Evolutionary conservation across 192 early-diverging fungal genomes (phyloP).

Genomic region (Podila epigama): DNA sequence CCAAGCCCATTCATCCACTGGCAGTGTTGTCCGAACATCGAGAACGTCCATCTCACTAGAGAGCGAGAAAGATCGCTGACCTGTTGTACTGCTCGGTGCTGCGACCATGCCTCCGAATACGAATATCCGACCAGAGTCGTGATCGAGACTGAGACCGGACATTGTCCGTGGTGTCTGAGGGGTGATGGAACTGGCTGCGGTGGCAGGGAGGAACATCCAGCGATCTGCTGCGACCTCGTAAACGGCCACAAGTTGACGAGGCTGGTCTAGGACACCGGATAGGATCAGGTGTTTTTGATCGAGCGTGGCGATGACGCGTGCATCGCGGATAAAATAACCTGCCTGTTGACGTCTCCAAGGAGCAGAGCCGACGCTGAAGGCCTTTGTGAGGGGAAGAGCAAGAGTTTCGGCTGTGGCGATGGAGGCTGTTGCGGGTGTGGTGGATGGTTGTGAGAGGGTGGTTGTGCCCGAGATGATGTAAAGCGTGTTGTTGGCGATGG

Average conservation of each 20-base stretch:
- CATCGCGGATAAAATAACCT: background rate
- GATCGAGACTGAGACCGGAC: background rate
- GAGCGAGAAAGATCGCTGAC: background rate
- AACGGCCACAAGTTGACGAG: background rate
- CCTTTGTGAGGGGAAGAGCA: background rate
- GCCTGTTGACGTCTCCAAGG: background rate
- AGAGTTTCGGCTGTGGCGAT: background rate
- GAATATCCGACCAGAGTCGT: background rate
- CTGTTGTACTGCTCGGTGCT: background rate
- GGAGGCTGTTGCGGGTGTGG: background rate
- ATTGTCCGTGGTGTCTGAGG: background rate
- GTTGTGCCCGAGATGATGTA: background rate
- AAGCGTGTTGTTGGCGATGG: background rate
- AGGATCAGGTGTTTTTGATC: constrained; percentile 1
- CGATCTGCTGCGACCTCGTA: background rate
- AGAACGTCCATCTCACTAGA: background rate
- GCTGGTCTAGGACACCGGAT: background rate
- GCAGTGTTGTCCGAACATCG: background rate
- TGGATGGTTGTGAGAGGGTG: background rate
- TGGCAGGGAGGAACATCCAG: background rate
- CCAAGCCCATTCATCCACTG: background rate
- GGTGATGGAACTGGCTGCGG: background rate
- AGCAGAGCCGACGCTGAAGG: background rate
- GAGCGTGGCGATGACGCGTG: background rate
- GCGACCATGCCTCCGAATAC: background rate